Evolutionary conservation across 2,329 filamentous ascomycete species (phyloP).

Genomic region (Fusarium dlaminii): DNA sequence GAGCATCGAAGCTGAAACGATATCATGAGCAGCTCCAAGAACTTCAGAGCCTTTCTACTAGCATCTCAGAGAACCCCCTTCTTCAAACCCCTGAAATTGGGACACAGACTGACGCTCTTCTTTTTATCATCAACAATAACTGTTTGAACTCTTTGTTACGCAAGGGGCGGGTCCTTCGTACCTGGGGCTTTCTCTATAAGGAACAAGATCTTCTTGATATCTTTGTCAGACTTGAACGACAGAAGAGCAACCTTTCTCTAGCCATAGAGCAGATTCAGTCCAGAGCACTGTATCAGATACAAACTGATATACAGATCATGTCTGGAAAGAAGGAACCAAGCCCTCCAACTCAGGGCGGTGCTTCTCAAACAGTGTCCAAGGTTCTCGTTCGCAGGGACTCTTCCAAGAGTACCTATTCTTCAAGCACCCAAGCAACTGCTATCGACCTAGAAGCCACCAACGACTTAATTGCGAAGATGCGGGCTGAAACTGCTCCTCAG

Average conservation of each 20-base stretch:
- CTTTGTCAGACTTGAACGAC: slow-evolving; percentile 25
- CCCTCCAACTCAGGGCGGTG: background rate
- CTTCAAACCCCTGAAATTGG: slow-evolving; percentile 36
- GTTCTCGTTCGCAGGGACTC: background rate
- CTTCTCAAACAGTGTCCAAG: background rate
- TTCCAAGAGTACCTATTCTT: background rate
- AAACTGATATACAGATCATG: slow-evolving; percentile 2
- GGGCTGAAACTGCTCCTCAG: background rate
- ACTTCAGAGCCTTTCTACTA: slow-evolving; percentile 23
- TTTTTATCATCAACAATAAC: slow-evolving; percentile 21
- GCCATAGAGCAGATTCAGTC: slow-evolving; percentile 42
- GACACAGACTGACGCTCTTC: slow-evolving; percentile 12
- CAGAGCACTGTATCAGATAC: slow-evolving; percentile 50
- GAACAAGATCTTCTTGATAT: slow-evolving; percentile 30
- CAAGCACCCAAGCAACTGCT: background rate
- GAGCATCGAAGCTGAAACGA: slow-evolving; percentile 5
- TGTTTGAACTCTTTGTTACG: background rate
- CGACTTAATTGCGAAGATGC: background rate
- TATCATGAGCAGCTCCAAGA: slow-evolving; percentile 38
- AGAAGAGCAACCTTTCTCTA: slow-evolving; percentile 25
- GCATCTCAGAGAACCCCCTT: slow-evolving; percentile 34
- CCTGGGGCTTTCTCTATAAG: background rate
- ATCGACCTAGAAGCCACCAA: background rate
- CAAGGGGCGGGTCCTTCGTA: background rate
- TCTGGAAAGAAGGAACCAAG: background rate